These are phyloP conservation scores for Lentinula edodes DNA, from an alignment of 768 basidiomycete species.

Conservation along the genomic window DNA sequence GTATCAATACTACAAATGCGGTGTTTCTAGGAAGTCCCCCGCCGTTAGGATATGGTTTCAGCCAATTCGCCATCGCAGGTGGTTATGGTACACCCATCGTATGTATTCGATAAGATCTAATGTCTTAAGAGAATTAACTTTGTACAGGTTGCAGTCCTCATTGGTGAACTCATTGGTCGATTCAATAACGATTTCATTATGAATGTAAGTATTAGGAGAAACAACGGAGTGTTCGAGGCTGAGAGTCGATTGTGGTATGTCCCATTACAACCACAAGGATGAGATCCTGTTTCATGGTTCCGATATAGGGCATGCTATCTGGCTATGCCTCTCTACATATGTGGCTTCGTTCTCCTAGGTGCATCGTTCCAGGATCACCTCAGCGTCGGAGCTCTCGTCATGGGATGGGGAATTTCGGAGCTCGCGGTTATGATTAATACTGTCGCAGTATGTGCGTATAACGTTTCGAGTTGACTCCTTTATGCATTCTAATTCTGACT, in stretches of 20 bases:
- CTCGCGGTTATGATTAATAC: conserved; percentile 55
- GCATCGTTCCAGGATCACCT: conserved; percentile 49
- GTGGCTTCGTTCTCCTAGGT: conserved; percentile 56
- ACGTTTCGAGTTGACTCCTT: not conserved
- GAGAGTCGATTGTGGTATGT: conserved; percentile 56
- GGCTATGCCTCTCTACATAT: conserved; percentile 54
- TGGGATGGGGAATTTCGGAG: conserved; percentile 66
- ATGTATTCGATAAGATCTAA: conserved; percentile 9
- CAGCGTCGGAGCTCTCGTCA: conserved; percentile 45
- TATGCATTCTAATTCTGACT: conserved; percentile 7
- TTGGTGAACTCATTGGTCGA: conserved; percentile 49
- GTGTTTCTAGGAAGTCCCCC: conserved; percentile 33
- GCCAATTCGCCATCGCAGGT: conserved; percentile 44
- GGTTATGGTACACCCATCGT: conserved; percentile 54
- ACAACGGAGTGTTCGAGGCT: conserved; percentile 55
- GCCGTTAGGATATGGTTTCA: conserved; percentile 51
- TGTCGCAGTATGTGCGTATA: conserved; percentile 50
- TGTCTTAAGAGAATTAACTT: not conserved
- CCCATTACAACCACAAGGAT: not conserved
- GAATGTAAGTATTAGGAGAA: conserved; percentile 37
- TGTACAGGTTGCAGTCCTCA: conserved; percentile 39
- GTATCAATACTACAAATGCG: conserved; percentile 61
- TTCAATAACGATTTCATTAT: conserved; percentile 51
- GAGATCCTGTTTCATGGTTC: not conserved
- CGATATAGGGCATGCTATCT: conserved; percentile 51